These are phyloP conservation scores for Selaginella tamariscina DNA, from an alignment of 75 land plant genomes.

Conservation along the genomic window DNA sequence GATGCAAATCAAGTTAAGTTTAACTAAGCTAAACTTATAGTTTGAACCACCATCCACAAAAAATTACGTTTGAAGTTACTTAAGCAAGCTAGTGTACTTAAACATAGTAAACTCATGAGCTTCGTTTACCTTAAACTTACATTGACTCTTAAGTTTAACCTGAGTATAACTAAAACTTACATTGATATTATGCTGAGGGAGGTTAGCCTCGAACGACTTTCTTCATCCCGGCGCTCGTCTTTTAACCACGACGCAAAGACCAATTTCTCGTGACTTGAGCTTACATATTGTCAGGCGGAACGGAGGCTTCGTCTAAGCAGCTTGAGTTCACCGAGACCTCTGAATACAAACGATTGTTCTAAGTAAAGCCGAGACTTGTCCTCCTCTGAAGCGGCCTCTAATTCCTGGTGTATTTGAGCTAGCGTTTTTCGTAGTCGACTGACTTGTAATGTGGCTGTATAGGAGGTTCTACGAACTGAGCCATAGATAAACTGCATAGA, in stretches of 20 bases:
- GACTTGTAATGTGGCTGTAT: constrained; percentile 73
- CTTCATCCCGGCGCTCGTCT: constrained; percentile 75
- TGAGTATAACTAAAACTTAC: no score
- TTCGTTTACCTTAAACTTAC: no score
- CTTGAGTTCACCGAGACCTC: constrained; percentile 81
- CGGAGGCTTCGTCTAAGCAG: constrained; percentile 78
- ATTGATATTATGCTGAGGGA: no score
- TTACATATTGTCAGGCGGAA: constrained; percentile 56
- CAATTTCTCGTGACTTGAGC: constrained; percentile 58
- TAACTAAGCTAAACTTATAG: no score
- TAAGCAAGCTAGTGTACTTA: no score
- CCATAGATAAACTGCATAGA: constrained; percentile 59
- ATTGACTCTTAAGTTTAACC: no score
- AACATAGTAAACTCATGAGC: no score
- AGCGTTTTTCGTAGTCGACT: constrained; percentile 85
- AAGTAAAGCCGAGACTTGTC: constrained; percentile 59
- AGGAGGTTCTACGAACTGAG: constrained; percentile 77
- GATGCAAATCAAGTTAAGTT: no score
- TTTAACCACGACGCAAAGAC: constrained; percentile 87
- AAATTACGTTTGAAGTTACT: no score
- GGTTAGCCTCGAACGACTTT: no score
- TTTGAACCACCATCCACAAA: no score
- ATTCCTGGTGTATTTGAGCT: constrained; percentile 85
- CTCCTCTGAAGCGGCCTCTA: constrained; percentile 43
- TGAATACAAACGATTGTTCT: constrained; percentile 77